Evolutionary conservation across 306 rosid genomes (phyloP).

Genomic region (Cajanus cajan): DNA sequence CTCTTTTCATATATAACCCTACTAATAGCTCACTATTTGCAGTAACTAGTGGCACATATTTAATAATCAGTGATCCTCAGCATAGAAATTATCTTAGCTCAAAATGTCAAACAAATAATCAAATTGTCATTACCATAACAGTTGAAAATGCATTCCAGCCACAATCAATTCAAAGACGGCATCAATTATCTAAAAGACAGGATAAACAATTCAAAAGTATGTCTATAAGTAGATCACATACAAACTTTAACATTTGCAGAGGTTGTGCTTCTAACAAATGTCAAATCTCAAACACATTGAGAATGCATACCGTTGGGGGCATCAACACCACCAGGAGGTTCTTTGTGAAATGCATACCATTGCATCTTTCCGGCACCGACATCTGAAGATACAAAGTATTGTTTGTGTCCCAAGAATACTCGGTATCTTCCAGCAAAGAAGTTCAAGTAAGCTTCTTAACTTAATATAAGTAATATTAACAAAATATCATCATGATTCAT

Average conservation of each 20-base stretch:
- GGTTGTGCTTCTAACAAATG: background rate
- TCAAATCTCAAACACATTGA: slow-evolving; percentile 25
- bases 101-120: background rate
- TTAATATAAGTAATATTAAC: background rate
- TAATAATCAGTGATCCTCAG: background rate
- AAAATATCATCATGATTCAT: background rate
- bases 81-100: background rate
- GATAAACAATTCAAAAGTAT: background rate
- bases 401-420: slow-evolving; percentile 93
- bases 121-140: background rate
- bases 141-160: background rate
- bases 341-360: slow-evolving; percentile 89
- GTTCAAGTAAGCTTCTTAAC: slow-evolving; percentile 15
- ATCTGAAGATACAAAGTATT: slow-evolving; percentile 90
- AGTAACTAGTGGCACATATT: background rate
- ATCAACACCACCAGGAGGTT: slow-evolving; percentile 75
- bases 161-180: background rate
- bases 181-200: background rate
- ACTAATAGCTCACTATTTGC: background rate
- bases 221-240: background rate
- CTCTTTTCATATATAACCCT: background rate
- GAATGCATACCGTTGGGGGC: slow-evolving; percentile 45
- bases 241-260: background rate
- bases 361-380: slow-evolving; percentile 94
- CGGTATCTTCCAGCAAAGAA: slow-evolving; percentile 66